Base-by-base conservation (phyloP, 2,329 filamentous ascomycete species). In the Scedosporium dehoogii region DNA sequence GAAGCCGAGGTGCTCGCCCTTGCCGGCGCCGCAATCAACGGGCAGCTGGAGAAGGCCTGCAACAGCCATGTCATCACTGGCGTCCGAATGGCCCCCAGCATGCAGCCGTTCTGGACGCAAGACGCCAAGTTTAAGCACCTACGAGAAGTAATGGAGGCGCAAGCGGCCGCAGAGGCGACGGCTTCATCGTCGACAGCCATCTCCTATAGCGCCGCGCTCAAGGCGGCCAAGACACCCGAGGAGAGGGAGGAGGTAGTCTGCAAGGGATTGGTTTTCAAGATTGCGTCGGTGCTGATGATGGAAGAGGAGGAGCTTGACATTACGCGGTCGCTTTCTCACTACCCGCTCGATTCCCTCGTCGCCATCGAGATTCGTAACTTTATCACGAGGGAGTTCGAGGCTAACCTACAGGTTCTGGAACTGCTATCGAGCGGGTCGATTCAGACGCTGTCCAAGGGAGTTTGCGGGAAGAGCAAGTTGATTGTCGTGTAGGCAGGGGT, bases 81-180 rank as follows among this genome's bases (percentile, higher is more conserved):
- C 1, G 76, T 85, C 69, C 75, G 77, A 61, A 78, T 84, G 64
- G 78, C 75, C 23, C 74, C 75, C 5, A 71, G 71, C 3, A 71
- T 75, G 66, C 70, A 77, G 59, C 81, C 80, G 0, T 85, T 82
- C 72, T 85, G 81, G 77, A 77, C 76, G 3, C 69, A 74, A 2
- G 82, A 85, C 58, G 79, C 78, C 61, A 84, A 82, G 68, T 84
- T 84, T 71, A 77, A 78, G 62, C 73, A 76, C 38, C 73, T 85
- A 27, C 76, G 76, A 12, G 70, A 76, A 63, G 71, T 73, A 0
- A 72, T 75, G 2, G 74, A 76, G 55, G 71, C 70, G 6, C 74
- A 73, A 0, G 72, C 75, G 7, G 74, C 72, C 0, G 72, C 72
- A 9, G 71, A 72, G 42, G 70, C 73, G 14, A 68, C 71, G 14